phyloP scores from a whole-genome alignment of 169 alveolate species.

The Blepharisma undulans region DNA sequence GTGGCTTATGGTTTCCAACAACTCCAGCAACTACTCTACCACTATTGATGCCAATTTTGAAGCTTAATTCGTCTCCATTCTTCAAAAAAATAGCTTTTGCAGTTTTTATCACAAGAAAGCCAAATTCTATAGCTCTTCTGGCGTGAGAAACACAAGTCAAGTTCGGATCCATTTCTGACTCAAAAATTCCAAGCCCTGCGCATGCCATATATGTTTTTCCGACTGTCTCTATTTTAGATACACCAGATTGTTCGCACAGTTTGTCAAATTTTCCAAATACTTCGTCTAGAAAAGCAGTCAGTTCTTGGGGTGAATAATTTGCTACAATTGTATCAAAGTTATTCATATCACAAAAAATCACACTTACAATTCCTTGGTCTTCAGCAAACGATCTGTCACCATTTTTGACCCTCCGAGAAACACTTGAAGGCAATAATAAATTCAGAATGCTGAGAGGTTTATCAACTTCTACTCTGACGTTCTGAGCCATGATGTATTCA shows the following conservation, averaged over 20 bases:
- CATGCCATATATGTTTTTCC: conserved; percentile 90
- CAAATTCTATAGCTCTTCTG: conserved; percentile 27
- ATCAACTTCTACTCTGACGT: not conserved
- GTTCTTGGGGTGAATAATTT: conserved; percentile 35
- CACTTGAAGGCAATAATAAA: conserved; percentile 9
- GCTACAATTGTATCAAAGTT: not conserved
- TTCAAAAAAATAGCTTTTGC: not conserved
- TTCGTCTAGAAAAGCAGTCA: conserved; percentile 73
- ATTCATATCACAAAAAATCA: conserved; percentile 29
- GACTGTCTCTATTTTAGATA: conserved; percentile 88
- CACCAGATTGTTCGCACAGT: conserved; percentile 73
- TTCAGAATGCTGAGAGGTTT: conserved; percentile 3
- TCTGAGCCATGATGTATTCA: not conserved
- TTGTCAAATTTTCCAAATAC: conserved; percentile 79
- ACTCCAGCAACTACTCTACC: conserved; percentile 96
- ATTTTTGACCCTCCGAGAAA: conserved; percentile 8
- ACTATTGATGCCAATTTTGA: conserved; percentile 94
- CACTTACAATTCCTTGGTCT: conserved; percentile 30
- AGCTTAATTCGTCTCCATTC: conserved; percentile 56
- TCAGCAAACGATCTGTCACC: conserved; percentile 20
- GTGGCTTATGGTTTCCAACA: conserved; percentile 97
- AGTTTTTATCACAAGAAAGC: not conserved
- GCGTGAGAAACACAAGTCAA: conserved; percentile 6
- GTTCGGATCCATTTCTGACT: conserved; percentile 25
- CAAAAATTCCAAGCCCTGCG: conserved; percentile 84